Evolutionary conservation across 306 rosid genomes (phyloP), one percentile per base, ranked within the genome.

Genomic region (Purshia tridentata): DNA sequence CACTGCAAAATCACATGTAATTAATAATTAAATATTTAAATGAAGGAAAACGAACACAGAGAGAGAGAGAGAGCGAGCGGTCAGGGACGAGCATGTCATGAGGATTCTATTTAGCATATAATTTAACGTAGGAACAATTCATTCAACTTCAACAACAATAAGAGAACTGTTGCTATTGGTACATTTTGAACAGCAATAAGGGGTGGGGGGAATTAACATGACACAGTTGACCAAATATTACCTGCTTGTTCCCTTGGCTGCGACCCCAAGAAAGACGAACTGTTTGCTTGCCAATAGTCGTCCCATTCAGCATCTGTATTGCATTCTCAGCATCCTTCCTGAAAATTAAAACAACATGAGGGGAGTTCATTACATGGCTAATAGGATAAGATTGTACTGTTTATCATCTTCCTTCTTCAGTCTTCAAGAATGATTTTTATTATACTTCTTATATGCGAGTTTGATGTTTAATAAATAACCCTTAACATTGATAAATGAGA

Each of bases 241-340:
- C 99, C 88, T 94, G 98, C 85, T 90, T 94, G 83, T 88, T 85
- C 57, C 91, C 97, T 40, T 97, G 96, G 63, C 91, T 94, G 79
- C 99, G 97, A 59, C 99, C 99, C 99, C 99, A 94, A 46, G 98
- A 91, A 76, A 94, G 99, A 52, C 99, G 97, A 77, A 94, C 95
- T 15, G 95, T 88, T 83, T 94, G 99, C 85, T 91, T 94, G 69
- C 99, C 99, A 58, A 94, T 91, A 50, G 89, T 83, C 2, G 95
- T 86, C 67, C 96, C 99, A 77, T 88, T 94, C 85, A 94, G 78
- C 73, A 76, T 86, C 49, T 94, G 86, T 67, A 94, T 88, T 71
- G 99, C 99, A 58, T 88, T 95, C 84, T 89, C 99, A n/a, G 99
- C 99, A 85, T 84, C 89, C 85, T 94, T 94, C 79, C 99, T 94